Percentiles rank a stretch among this genome's conserved stretches.
Conservation (phyloP, 1,284 basidiomycete species). For the Xerocomus amazonicus region DNA sequence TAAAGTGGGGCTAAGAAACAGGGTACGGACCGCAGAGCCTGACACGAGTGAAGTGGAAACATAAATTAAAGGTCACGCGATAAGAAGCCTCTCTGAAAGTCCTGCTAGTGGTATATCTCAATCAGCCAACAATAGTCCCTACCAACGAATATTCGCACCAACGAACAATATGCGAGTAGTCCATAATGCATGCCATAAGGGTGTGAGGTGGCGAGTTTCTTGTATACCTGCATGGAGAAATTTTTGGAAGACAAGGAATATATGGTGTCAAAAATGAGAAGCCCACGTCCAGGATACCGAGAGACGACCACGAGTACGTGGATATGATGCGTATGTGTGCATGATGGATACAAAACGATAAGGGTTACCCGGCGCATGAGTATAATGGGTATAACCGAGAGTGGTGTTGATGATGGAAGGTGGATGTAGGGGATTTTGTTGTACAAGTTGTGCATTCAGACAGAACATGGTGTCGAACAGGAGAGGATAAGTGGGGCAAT, state of each 20-base stretch:
- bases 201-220: conserved; percentile 15
- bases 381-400: conserved; percentile 28
- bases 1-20: background rate
- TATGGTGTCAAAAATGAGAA: conserved; percentile 10
- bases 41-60: conserved; percentile 6
- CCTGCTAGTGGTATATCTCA: conserved; percentile 19
- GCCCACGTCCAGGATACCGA: conserved; percentile 18
- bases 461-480: conserved; percentile 2
- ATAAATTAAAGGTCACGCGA: conserved; percentile 28
- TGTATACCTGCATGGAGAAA: conserved; percentile 23
- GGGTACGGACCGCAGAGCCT: conserved; percentile 4
- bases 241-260: conserved; percentile 12
- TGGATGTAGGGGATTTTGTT: conserved; percentile 15
- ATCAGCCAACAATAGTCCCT: conserved; percentile 19
- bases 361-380: conserved; percentile 31
- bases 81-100: conserved; percentile 21
- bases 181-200: conserved; percentile 33
- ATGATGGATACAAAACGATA: conserved; percentile 38
- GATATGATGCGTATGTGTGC: conserved; percentile 28
- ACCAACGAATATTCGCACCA: conserved; percentile 15
- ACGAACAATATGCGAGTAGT: conserved; percentile 28
- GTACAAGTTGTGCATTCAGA: conserved; percentile 24
- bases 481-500: conserved; percentile 5
- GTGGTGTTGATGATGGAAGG: conserved; percentile 6
- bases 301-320: conserved; percentile 16